Percentiles rank a stretch among this genome's conserved stretches.
Evolutionary conservation across 2,329 filamentous ascomycete species (phyloP).

Genomic region (Phialemonium atrogriseum): DNA sequence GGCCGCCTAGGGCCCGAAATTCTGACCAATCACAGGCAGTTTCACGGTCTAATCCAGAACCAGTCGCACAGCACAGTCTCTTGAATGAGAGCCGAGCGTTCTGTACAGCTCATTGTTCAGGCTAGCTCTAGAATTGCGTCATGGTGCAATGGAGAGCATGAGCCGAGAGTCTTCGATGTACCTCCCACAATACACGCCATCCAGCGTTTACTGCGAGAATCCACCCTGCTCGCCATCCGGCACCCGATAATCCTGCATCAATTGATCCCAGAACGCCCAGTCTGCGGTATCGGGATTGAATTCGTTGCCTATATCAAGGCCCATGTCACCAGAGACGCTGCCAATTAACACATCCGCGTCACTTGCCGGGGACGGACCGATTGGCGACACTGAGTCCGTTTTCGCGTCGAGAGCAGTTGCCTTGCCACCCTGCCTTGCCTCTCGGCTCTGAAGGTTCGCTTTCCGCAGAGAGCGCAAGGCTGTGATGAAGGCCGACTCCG

Average conservation of each 20-base stretch:
- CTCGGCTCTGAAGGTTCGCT: background rate
- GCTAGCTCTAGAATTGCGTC: too few relatives aligned
- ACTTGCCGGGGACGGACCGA: background rate
- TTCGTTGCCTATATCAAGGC: constrained; percentile 3
- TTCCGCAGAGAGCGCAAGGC: constrained; percentile 10
- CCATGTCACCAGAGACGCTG: background rate
- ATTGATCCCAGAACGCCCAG: constrained; percentile 19
- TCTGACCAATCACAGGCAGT: constrained; percentile 1
- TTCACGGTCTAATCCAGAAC: background rate
- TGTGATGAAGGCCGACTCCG: constrained; percentile 16
- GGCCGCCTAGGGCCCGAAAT: constrained; percentile 1
- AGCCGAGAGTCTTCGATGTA: too few relatives aligned
- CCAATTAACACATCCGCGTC: background rate
- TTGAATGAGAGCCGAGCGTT: too few relatives aligned
- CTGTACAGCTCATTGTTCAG: too few relatives aligned
- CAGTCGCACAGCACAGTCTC: too few relatives aligned
- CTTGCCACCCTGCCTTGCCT: background rate
- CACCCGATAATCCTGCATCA: constrained; percentile 6
- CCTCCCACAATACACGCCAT: background rate
- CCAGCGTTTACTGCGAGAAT: background rate
- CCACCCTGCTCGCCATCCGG: background rate
- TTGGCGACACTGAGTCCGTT: background rate
- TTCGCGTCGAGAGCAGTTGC: background rate
- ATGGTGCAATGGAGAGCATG: too few relatives aligned
- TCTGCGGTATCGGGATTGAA: constrained; percentile 12